Percentiles rank a stretch among this genome's conserved stretches.
These are phyloP conservation scores for Tanozyma kutaoensis DNA, from an alignment of 805 yeast genomes.

Conservation along the genomic window DNA sequence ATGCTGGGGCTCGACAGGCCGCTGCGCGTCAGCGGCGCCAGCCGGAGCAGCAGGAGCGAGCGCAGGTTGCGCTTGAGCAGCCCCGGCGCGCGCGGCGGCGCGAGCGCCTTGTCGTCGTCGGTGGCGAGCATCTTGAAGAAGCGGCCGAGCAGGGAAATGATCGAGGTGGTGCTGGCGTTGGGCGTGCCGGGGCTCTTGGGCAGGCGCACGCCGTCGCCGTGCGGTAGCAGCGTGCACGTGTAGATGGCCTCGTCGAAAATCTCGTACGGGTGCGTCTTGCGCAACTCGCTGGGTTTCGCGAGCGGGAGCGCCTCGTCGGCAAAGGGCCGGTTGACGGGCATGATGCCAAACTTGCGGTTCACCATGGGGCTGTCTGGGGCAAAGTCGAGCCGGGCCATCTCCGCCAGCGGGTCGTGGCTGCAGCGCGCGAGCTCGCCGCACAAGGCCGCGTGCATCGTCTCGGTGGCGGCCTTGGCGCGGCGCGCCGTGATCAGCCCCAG, in stretches of 20 bases:
- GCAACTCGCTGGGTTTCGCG: constrained; percentile 17
- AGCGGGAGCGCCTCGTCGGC: constrained; percentile 5
- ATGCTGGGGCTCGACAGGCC: constrained; percentile 25
- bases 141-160: constrained; percentile 2
- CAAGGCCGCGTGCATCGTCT: constrained; percentile 9
- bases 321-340: constrained; percentile 7
- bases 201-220: too few relatives aligned
- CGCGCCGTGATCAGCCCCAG: constrained; percentile 15
- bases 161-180: too few relatives aligned
- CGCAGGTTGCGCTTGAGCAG: constrained; percentile 14
- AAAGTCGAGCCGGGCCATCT: constrained; percentile 7
- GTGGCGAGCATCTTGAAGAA: constrained; percentile 22
- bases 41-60: constrained; percentile 23
- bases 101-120: constrained; percentile 6
- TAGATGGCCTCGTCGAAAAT: constrained; percentile 56
- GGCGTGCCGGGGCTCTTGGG: too few relatives aligned
- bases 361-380: constrained; percentile 27
- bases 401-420: constrained; percentile 1
- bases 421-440: constrained; percentile 1
- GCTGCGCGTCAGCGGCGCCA: constrained; percentile 15
- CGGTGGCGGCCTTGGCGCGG: constrained; percentile 17
- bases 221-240: too few relatives aligned
- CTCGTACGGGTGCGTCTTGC: constrained; percentile 48
- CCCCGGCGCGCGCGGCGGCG: background rate
- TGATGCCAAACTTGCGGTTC: constrained; percentile 36